Conservation (phyloP, 1,284 basidiomycete species). For the Coniferiporia sulphurascens region DNA sequence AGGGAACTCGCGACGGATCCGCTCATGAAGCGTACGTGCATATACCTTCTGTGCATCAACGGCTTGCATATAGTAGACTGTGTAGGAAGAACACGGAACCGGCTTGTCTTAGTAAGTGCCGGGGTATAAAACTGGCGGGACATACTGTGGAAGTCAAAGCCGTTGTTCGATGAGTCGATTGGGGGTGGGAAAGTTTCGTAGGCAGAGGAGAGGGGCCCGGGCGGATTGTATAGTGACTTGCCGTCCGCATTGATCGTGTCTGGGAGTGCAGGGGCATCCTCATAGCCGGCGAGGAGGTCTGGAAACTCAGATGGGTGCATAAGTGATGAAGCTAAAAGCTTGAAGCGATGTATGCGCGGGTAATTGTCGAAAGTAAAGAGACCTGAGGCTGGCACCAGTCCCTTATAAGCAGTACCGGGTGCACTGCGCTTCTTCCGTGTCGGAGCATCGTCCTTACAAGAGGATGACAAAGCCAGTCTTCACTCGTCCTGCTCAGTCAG, state of each 20-base stretch:
- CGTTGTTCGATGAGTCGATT: constrained; percentile 48
- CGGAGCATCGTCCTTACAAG: background rate
- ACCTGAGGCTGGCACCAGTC: too few relatives aligned
- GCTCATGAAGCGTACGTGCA: constrained; percentile 57
- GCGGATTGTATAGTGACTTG: constrained; percentile 50
- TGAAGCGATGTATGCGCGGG: too few relatives aligned
- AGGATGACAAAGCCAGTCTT: background rate
- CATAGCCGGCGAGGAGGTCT: constrained; percentile 43
- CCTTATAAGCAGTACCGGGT: too few relatives aligned
- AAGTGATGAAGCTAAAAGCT: background rate
- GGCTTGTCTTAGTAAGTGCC: background rate
- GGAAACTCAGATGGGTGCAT: constrained; percentile 15
- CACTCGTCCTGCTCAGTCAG: too few relatives aligned
- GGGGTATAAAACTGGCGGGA: constrained; percentile 2
- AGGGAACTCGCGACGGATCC: constrained; percentile 64
- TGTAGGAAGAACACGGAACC: background rate
- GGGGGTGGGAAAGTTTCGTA: constrained; percentile 53
- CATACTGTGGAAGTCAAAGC: constrained; percentile 67
- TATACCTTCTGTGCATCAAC: constrained; percentile 42
- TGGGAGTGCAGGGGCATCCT: constrained; percentile 45
- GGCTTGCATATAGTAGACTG: constrained; percentile 62
- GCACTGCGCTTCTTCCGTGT: too few relatives aligned
- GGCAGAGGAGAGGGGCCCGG: constrained; percentile 39
- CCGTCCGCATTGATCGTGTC: constrained; percentile 49
- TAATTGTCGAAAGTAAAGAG: background rate